phyloP scores from a whole-genome alignment of 1,284 basidiomycete genomes.

The Phenoliferia sp. region DNA sequence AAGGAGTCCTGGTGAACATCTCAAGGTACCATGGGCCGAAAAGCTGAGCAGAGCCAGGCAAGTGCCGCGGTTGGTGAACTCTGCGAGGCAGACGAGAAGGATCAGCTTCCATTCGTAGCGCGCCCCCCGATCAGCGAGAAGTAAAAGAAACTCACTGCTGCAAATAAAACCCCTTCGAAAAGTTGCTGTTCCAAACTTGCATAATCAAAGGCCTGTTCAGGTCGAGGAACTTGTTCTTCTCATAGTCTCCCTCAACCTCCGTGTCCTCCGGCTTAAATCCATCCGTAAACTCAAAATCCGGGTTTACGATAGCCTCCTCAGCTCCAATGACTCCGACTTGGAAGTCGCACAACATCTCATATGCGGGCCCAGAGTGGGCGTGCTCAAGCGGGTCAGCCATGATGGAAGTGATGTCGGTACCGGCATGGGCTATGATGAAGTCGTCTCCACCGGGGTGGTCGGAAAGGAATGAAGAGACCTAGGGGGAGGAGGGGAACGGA shows the following conservation, averaged over 20 bases:
- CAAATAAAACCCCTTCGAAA: slow-evolving; percentile 91
- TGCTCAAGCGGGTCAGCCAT: slow-evolving; percentile 86
- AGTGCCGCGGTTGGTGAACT: slow-evolving; percentile 54
- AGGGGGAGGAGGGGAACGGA: background rate
- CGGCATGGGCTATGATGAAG: slow-evolving; percentile 63
- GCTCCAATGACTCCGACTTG: slow-evolving; percentile 71
- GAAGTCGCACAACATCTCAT: slow-evolving; percentile 86
- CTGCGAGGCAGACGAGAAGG: background rate
- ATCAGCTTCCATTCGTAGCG: too few species aligned
- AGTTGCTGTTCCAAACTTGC: slow-evolving; percentile 79
- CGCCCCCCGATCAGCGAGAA: too few species aligned
- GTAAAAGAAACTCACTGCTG: slow-evolving; percentile 53
- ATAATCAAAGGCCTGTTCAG: slow-evolving; percentile 75
- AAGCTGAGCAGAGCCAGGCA: slow-evolving; percentile 77
- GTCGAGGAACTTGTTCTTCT: slow-evolving; percentile 89
- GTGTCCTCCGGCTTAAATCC: slow-evolving; percentile 87
- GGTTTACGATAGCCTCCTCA: slow-evolving; percentile 68
- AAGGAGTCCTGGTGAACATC: slow-evolving; percentile 80
- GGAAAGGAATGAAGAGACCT: slow-evolving; percentile 56
- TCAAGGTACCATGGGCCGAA: slow-evolving; percentile 82
- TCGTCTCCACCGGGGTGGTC: slow-evolving; percentile 87
- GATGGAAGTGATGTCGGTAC: slow-evolving; percentile 66
- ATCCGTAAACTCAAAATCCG: slow-evolving; percentile 52
- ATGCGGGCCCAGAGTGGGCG: slow-evolving; percentile 88
- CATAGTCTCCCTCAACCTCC: slow-evolving; percentile 67